These are phyloP conservation scores for Hyphopichia burtonii DNA, from an alignment of 1,139 yeast species.

Conservation along the genomic window DNA sequence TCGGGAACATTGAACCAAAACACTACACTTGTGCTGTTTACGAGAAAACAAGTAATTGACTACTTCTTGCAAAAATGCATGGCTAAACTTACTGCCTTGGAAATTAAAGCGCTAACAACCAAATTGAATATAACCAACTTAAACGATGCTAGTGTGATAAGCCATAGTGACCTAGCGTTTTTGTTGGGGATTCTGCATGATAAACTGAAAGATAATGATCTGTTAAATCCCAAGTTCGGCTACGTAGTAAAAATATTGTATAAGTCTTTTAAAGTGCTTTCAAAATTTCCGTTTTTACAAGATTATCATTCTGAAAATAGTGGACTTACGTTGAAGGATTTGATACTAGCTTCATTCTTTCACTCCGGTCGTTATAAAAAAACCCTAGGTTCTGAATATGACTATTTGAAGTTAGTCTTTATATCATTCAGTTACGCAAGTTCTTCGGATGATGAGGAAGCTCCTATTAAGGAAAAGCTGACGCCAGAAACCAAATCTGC, in stretches of 20 bases:
- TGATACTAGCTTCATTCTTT: conserved; percentile 24
- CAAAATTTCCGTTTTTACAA: conserved; percentile 31
- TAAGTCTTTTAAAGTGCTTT: conserved; percentile 25
- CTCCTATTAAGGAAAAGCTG: too few species aligned
- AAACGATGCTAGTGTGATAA: conserved; percentile 11
- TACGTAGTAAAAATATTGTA: conserved; percentile 16
- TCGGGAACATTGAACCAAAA: too few species aligned
- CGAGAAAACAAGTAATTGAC: too few species aligned
- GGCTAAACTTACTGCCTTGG: conserved; percentile 21
- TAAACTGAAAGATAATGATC: conserved; percentile 10
- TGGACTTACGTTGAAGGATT: conserved; percentile 19
- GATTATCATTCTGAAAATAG: conserved; percentile 8
- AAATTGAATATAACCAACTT: conserved; percentile 21
- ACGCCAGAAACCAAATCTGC: too few species aligned
- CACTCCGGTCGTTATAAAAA: conserved; percentile 25
- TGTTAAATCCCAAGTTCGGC: conserved; percentile 7
- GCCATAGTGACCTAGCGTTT: conserved; percentile 20
- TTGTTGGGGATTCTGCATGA: conserved; percentile 17
- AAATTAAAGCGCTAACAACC: conserved; percentile 19
- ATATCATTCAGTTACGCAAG: conserved; percentile 16
- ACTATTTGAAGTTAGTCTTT: conserved; percentile 26
- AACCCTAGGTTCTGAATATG: conserved; percentile 18
- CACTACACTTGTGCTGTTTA: too few species aligned
- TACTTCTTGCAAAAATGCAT: too few species aligned
- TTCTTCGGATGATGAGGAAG: too few species aligned